A percentile compares a stretch with the other conserved stretches of the same genome.
These are phyloP conservation scores for Leccinum variicolor DNA, from an alignment of 768 basidiomycete genomes.

Conservation along the genomic window DNA sequence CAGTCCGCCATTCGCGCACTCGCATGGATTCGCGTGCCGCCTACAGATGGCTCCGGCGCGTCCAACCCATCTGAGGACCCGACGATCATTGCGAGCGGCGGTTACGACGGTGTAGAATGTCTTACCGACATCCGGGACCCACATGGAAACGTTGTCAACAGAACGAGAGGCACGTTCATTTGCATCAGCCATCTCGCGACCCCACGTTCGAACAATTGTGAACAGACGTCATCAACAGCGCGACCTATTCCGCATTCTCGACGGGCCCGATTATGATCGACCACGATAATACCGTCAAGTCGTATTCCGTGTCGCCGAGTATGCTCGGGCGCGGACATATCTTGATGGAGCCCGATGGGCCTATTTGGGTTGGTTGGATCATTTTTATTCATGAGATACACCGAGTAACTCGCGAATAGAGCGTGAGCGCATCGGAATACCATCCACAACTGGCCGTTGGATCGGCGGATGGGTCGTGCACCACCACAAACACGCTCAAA, in stretches of 20 bases:
- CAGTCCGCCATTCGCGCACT: constrained; percentile 78
- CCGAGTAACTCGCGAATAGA: constrained; percentile 39
- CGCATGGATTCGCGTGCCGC: constrained; percentile 71
- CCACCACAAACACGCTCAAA: constrained; percentile 68
- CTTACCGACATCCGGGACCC: constrained; percentile 76
- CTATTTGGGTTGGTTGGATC: constrained; percentile 69
- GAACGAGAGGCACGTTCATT: constrained; percentile 60
- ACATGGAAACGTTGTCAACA: constrained; percentile 64
- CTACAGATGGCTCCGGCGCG: constrained; percentile 44
- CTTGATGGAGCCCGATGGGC: constrained; percentile 70
- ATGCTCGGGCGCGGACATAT: constrained; percentile 73
- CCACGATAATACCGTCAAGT: constrained; percentile 78
- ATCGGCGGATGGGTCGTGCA: constrained; percentile 78
- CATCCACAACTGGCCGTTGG: constrained; percentile 85
- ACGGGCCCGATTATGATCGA: constrained; percentile 78
- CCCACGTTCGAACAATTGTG: neutral
- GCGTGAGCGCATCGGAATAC: constrained; percentile 71
- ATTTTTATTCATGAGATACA: neutral
- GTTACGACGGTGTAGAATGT: constrained; percentile 76
- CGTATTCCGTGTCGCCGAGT: constrained; percentile 65
- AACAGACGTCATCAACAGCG: constrained; percentile 66
- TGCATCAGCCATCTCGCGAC: neutral
- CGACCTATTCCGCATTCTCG: constrained; percentile 63
- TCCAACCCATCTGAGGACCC: constrained; percentile 55
- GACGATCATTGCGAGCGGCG: constrained; percentile 69